Base-by-base conservation (phyloP, 1,284 basidiomycete species). In the Paramarasmius palmivorus region DNA sequence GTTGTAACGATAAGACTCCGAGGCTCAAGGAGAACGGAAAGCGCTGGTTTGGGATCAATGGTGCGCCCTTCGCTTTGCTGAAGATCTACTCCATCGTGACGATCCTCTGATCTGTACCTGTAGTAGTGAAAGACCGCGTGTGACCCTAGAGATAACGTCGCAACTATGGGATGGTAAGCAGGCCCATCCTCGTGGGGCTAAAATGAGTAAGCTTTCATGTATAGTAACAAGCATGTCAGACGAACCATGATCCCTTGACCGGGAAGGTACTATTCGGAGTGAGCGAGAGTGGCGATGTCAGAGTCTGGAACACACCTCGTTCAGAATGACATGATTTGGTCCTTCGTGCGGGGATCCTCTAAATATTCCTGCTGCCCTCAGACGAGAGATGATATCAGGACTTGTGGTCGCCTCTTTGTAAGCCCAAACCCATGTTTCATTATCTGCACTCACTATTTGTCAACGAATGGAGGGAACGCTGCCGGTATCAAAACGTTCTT, bases 141-240 rank as follows among this genome's bases (percentile, higher is more conserved):
- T 0, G 91, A 90, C 26, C 89, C 90, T 50, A 98, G 74, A 10
- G 93, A 95, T 53, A 98, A 75, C 9, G 95, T 98, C 1, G 93
- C 90, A 0, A 98, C 95, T 5, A 90, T 85, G 0, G 94, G 91
- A 62, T 87, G 77, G 72, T 97, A 98, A 3, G 90, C 84, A 0
- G 90, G 87, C 0, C 95, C 95, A 66, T 98, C 95, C 71, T 97
- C 88, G 64, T 97, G 95, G 1, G 94, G 93, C 92, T 94, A 67
- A 2, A 34, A 50, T 35, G 41, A 53, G 52, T 52, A 51, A 56
- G 57, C 40, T 51, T 39, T 45, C 42, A 47, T 41, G 19, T 39
- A 29, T 50, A 42, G 37, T 37, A 40, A 46, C 29, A 46, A 41
- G 49, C 48, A 52, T 44, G 50, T 48, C 32, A 32, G 34, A 48